Conservation (phyloP, 352 stramenopile genomes). For the Pythium aquatile region DNA sequence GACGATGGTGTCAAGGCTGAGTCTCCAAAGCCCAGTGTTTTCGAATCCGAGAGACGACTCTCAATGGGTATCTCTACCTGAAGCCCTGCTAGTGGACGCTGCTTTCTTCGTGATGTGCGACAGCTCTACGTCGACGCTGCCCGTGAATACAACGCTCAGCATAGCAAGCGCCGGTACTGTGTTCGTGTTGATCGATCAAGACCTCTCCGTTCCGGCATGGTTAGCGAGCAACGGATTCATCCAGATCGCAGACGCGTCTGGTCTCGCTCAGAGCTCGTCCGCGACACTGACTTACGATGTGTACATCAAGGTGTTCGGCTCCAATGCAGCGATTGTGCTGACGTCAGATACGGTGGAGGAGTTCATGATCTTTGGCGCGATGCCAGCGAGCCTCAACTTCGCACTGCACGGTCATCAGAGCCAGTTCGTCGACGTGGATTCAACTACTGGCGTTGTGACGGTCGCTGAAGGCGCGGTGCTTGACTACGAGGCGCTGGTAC, state of each 20-base stretch:
- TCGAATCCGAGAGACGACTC: conserved; percentile 18
- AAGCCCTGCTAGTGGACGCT: not conserved
- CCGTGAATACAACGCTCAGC: conserved; percentile 11
- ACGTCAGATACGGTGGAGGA: conserved; percentile 1
- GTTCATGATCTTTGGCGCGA: conserved; percentile 21
- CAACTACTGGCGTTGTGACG: conserved; percentile 23
- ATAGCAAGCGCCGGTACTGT: conserved; percentile 28
- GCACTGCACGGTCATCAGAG: conserved; percentile 14
- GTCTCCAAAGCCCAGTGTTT: conserved; percentile 16
- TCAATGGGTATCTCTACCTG: conserved; percentile 23
- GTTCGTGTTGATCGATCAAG: conserved; percentile 27
- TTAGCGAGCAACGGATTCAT: conserved; percentile 16
- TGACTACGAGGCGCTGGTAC: conserved; percentile 39
- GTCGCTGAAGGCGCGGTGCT: conserved; percentile 24
- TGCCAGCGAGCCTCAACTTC: conserved; percentile 18
- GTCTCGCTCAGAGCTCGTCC: conserved; percentile 19
- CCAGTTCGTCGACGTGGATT: conserved; percentile 17
- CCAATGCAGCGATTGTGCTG: conserved; percentile 8
- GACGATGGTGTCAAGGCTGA: not conserved
- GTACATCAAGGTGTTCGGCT: conserved; percentile 18
- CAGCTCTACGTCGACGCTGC: not conserved
- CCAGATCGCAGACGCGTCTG: not conserved
- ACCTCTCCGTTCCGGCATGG: conserved; percentile 18
- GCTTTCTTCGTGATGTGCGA: conserved; percentile 20
- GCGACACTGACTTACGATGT: conserved; percentile 21